These are phyloP conservation scores for Globomyces sp. DNA, from an alignment of 371 early-diverging fungal species.

Conservation along the genomic window DNA sequence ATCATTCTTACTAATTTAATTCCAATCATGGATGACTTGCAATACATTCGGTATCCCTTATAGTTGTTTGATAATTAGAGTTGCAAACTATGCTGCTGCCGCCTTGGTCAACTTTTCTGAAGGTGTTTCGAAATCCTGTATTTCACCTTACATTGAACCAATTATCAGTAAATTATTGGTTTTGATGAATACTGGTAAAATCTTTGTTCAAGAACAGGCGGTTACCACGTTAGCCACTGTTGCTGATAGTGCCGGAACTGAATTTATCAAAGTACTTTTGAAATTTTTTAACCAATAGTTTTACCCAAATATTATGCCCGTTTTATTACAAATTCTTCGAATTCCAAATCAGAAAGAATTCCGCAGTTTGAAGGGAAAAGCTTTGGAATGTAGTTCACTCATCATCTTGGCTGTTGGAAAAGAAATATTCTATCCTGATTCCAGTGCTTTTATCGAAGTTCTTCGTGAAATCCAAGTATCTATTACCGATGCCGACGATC, in stretches of 20 bases:
- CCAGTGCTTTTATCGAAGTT: conserved; percentile 71
- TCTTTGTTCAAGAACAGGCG: conserved; percentile 95
- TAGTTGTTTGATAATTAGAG: not conserved
- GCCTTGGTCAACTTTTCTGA: conserved; percentile 97
- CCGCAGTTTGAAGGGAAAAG: conserved; percentile 88
- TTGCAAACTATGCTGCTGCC: conserved; percentile 78
- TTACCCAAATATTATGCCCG: conserved; percentile 90
- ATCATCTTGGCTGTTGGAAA: conserved; percentile 89
- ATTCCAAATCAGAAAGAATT: conserved; percentile 81
- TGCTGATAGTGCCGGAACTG: conserved; percentile 90
- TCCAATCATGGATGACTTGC: conserved; percentile 80
- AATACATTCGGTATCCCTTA: not conserved
- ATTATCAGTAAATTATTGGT: conserved; percentile 82
- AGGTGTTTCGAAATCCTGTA: conserved; percentile 66
- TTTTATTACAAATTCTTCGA: conserved; percentile 79
- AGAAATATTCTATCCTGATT: conserved; percentile 78
- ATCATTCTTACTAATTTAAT: conserved; percentile 74
- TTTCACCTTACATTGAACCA: conserved; percentile 84
- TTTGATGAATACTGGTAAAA: conserved; percentile 75
- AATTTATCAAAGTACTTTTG: conserved; percentile 62
- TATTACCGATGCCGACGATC: conserved; percentile 82
- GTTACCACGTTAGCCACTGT: conserved; percentile 96
- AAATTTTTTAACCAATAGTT: conserved; percentile 44
- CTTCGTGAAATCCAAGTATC: conserved; percentile 73
- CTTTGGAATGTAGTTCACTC: conserved; percentile 91